Evolutionary conservation across 2,329 filamentous ascomycete genomes (phyloP), one percentile per base, ranked within the genome.

Genomic region (Lasiodiplodia theobromae): DNA sequence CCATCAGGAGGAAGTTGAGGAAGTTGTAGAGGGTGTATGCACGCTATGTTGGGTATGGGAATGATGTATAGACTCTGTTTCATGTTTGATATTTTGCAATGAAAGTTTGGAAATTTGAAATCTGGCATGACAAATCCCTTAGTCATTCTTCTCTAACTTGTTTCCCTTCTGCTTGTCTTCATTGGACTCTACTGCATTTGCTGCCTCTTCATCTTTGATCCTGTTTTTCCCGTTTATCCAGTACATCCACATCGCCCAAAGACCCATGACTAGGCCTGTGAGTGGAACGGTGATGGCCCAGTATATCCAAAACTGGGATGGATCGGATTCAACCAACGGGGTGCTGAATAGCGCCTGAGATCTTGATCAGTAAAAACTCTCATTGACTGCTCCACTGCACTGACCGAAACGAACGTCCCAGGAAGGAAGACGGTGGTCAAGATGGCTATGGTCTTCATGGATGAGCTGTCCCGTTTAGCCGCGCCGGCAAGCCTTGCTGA

Each of bases 341-440:
- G 25, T 63, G 16, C 12, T 31, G 16, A 31, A 14, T 8, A 49
- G 25, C 11, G 58, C 25, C 40, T 62, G 1, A 6, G 7, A 18
- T 53, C 21, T 8, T 18, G 2, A 11, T 52, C 4, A 23, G 11
- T 25, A 11, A 52, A n/a, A 8, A 0, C 14, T n/a, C 1, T 2
- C 3, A 2, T 12, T 52, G 49, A 0, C 10, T 6, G 2, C 3
- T 12, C 2, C 1, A 31, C 5, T 0, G 25, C 11, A 34, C 64
- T 16, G 52, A 73, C 72, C 71, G 81, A 77, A 69, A 82, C 75
- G 69, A 81, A 82, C 12, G 80, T 81, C 0, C 76, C 79, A 2
- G 81, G 81, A 1, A 82, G 76, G 68, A 82, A 82, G 1, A 77
- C 68, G 71, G 82, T 79, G 31, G 80, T 82, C 68, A 82, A 73